Evolutionary conservation across 192 early-diverging fungal species (phyloP).

Genomic region (Endogone sp.): DNA sequence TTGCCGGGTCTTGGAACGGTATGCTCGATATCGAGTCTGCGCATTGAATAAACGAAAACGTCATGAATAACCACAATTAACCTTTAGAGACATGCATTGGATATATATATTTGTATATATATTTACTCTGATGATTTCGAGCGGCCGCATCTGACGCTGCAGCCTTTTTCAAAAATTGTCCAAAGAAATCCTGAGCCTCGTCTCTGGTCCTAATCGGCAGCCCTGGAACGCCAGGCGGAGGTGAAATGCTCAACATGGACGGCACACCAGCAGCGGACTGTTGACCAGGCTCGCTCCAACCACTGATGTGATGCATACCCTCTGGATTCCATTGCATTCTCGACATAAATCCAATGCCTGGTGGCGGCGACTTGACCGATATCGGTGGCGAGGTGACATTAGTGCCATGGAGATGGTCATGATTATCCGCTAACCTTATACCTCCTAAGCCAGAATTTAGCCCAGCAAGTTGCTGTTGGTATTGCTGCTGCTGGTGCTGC

Average conservation of each 20-base stretch:
- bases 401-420: conserved; percentile 10
- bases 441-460: neutral
- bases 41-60: neutral
- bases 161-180: conserved; percentile 54
- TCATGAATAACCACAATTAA: neutral
- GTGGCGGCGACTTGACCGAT: conserved; percentile 40
- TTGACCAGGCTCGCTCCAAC: conserved; percentile 6
- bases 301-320: conserved; percentile 13
- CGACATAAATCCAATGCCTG: conserved; percentile 31
- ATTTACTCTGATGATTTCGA: neutral
- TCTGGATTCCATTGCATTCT: conserved; percentile 14
- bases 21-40: conserved; percentile 12
- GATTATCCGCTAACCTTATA: neutral
- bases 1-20: conserved; percentile 57
- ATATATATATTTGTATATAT: conserved; percentile 2
- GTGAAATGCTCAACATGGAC: conserved; percentile 6
- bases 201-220: conserved; percentile 16
- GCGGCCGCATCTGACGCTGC: conserved; percentile 24
- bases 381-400: conserved; percentile 11
- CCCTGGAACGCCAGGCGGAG: conserved; percentile 4
- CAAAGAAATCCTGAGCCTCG: conserved; percentile 52
- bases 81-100: neutral
- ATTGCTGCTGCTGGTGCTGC: conserved; percentile 14
- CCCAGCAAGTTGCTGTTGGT: conserved; percentile 12
- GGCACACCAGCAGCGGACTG: neutral